Percentiles rank a stretch among this genome's conserved stretches.
Evolutionary conservation across 2,329 filamentous ascomycete genomes (phyloP).

Genomic region (Exophiala oligosperma): DNA sequence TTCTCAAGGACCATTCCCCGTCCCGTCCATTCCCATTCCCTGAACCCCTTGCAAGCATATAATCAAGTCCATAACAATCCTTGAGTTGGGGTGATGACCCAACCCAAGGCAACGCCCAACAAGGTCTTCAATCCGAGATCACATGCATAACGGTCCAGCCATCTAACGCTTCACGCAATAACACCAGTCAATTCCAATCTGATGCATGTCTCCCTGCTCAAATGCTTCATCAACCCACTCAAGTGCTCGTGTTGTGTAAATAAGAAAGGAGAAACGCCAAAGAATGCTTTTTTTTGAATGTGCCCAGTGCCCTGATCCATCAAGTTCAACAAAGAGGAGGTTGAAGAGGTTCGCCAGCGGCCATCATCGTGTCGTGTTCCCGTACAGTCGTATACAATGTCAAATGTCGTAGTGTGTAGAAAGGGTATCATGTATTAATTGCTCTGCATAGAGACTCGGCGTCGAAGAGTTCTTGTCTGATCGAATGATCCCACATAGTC

Average conservation of each 20-base stretch:
- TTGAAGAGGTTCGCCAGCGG: background rate
- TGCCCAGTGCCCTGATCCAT: background rate
- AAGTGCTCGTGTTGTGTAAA: too few species aligned
- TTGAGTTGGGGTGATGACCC: background rate
- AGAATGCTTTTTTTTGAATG: background rate
- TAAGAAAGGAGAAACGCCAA: background rate
- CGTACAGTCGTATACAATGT: background rate
- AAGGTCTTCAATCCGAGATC: background rate
- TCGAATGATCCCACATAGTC: slow-evolving; percentile 90
- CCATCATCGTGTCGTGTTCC: background rate
- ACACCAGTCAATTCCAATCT: background rate
- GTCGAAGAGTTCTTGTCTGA: slow-evolving; percentile 61
- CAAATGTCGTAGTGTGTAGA: background rate
- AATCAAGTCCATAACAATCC: slow-evolving; percentile 3
- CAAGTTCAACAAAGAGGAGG: background rate
- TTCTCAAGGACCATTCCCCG: background rate
- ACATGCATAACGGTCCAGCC: background rate
- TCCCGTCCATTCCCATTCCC: background rate
- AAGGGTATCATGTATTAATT: slow-evolving; percentile 17
- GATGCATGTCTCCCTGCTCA: background rate
- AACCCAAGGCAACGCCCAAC: background rate
- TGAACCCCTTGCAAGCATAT: background rate
- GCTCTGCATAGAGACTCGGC: slow-evolving; percentile 33
- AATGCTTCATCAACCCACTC: background rate
- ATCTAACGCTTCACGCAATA: slow-evolving; percentile 2